Evolutionary conservation across 2,329 filamentous ascomycete species (phyloP), one percentile per base, ranked within the genome.

Genomic region (Fusarium mangiferae): DNA sequence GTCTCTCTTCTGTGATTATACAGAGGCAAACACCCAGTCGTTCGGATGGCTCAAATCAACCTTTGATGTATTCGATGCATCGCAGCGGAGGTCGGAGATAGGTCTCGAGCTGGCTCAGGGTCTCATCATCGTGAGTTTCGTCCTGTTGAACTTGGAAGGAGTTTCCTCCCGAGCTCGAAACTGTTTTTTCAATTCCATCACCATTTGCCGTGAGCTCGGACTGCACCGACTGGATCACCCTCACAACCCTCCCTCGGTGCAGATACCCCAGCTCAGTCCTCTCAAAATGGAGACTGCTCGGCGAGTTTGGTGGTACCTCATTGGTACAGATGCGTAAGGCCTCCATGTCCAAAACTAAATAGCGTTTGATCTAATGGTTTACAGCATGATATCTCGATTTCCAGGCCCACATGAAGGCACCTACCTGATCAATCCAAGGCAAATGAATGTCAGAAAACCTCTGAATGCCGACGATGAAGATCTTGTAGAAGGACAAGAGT

Each of bases 281-380:
- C 20, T 81, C 3, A 77, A 77, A 39, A 75, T 72, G 10, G 85
- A 86, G 61, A 79, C 83, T 42, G 84, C 82, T 45, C 77, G 84
- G 24, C 78, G 85, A 51, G 71, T 85, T 7, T 86, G 84, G 85
- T 86, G 84, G 84, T 83, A 85, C 68, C 76, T 86, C 11, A 80
- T 80, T 15, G 77, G 81, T 2, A 83, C 81, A 9, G 84, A 86
- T 67, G 85, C 82, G 84, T 83, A 66, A 72, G 78, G 51, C 13
- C 10, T 20, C 24, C 18, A 11, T 49, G 13, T 13, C n/a, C 13
- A 24, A 30, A 26, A 17, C n/a, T 22, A n/a, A 4, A 18, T 20
- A 13, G 14, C 20, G 20, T 35, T 24, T 10, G 8, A 35, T 30
- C 12, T 77, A 20, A 77, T 65, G 38, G 28, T 17, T 36, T 7